phyloP scores from a whole-genome alignment of 768 basidiomycete genomes.

The Neoboletus magnificus region DNA sequence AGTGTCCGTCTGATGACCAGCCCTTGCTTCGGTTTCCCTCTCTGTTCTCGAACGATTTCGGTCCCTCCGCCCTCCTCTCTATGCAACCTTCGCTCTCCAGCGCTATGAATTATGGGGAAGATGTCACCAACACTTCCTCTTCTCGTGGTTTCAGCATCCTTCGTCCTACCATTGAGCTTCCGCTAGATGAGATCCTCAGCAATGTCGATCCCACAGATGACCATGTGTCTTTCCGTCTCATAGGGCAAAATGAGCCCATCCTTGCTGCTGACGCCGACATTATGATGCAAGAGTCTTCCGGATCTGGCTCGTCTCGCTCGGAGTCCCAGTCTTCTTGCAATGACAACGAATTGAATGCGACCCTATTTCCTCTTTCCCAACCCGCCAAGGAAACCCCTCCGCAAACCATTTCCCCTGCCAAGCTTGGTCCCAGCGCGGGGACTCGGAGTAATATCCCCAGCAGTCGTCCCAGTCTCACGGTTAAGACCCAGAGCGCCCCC shows the following conservation, averaged over 20 bases:
- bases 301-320: conserved; percentile 7
- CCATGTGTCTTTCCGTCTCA: background rate
- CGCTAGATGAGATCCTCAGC: conserved; percentile 74
- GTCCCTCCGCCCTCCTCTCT: conserved; percentile 71
- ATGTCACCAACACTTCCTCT: conserved; percentile 46
- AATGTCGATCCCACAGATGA: conserved; percentile 28
- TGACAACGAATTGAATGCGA: background rate
- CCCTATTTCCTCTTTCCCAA: conserved; percentile 36
- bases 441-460: conserved; percentile 44
- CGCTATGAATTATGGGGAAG: conserved; percentile 76
- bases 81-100: conserved; percentile 65
- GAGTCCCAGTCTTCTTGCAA: conserved; percentile 8
- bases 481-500: conserved; percentile 49
- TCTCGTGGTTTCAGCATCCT: conserved; percentile 57
- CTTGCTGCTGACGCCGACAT: conserved; percentile 20
- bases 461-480: conserved; percentile 56
- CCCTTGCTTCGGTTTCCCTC: conserved; percentile 65
- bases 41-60: conserved; percentile 72
- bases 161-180: conserved; percentile 82
- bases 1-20: conserved; percentile 19
- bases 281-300: conserved; percentile 28
- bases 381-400: conserved; percentile 41
- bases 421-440: conserved; percentile 52
- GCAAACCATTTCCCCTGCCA: conserved; percentile 57
- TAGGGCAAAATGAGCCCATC: conserved; percentile 5